Base-by-base conservation (phyloP, 2,329 filamentous ascomycete genomes). In the Boeremia lycopersici region DNA sequence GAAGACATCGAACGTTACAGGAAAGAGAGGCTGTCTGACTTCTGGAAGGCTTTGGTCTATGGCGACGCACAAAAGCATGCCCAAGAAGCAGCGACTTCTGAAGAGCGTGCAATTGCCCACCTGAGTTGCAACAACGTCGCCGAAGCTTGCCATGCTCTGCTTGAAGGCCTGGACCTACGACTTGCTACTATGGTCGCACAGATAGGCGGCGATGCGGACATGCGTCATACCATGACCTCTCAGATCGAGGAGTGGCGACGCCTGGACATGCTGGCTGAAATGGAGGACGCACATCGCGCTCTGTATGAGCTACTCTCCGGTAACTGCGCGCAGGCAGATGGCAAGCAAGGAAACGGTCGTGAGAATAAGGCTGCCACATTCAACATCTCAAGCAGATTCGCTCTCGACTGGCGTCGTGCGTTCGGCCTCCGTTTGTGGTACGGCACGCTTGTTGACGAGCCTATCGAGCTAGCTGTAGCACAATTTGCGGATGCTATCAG, bases 381-480 rank as follows among this genome's bases (percentile, higher is more conserved):
- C 70, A 83, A 87, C 48, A 90, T 99, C 61, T 90, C 91, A 1
- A 84, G 89, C 65, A 87, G 88, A 41, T 99, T 97, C 71, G 86
- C 86, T 4, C 81, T 99, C 31, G 90, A 96, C 72, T 99, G 95
- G 95, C 88, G 91, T 73, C 93, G 96, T 70, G 88, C 93, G 0
- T 96, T 99, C 74, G 93, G 91, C 10, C 82, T 99, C 44, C 87
- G 93, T 38, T 81, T 99, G 1, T 98, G 92, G 90, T 99, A 96
- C 73, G 88, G 87, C 39, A 89, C 87, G 35, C 81, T 84, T 2
- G 79, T 84, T 30, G 81, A 86, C 34, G 89, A 92, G 39, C 83
- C 86, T 31, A 81, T 97, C 38, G 85, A 88, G 44, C 79, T 82
- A 40, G 93, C 93, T 2, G 87, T 99, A 4, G 76, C 81, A 38